Percentiles rank a stretch among this genome's conserved stretches.
These are phyloP conservation scores for Psilocybe cubensis DNA, from an alignment of 768 basidiomycete genomes.

Conservation along the genomic window DNA sequence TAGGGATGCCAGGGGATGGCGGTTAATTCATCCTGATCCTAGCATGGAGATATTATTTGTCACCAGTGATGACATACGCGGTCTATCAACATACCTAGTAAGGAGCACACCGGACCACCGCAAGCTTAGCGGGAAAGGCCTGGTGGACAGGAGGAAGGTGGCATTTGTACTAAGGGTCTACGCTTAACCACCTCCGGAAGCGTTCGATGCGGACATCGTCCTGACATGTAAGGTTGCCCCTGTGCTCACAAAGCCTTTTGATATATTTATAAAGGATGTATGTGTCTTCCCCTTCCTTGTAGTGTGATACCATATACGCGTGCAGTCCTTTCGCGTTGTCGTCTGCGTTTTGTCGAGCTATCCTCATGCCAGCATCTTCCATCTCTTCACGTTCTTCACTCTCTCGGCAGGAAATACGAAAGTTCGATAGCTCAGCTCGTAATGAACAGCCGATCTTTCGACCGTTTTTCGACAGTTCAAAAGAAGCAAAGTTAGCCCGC, in stretches of 20 bases:
- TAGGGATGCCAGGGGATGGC: background rate
- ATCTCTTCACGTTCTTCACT: background rate
- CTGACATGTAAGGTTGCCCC: background rate
- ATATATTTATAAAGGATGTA: background rate
- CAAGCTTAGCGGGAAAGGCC: background rate
- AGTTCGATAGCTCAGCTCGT: background rate
- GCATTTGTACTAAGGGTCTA: too few species aligned
- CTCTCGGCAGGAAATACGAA: background rate
- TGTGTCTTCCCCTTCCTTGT: background rate
- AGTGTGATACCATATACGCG: too few species aligned
- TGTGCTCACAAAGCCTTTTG: background rate
- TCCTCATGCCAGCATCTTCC: background rate
- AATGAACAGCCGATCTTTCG: background rate
- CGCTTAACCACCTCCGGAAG: background rate
- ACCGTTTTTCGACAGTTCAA: slow-evolving; percentile 32
- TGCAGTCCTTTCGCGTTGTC: too few species aligned
- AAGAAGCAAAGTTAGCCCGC: slow-evolving; percentile 32
- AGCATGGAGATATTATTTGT: background rate
- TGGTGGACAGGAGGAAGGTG: background rate
- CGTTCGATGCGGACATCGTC: background rate
- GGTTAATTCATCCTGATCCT: background rate
- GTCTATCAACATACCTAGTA: background rate
- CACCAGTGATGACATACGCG: background rate
- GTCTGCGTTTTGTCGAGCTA: background rate
- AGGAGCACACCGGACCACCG: too few species aligned